These are phyloP conservation scores for Sporisorium iseilematis-ciliati DNA, from an alignment of 1,284 basidiomycete species.

Conservation along the genomic window DNA sequence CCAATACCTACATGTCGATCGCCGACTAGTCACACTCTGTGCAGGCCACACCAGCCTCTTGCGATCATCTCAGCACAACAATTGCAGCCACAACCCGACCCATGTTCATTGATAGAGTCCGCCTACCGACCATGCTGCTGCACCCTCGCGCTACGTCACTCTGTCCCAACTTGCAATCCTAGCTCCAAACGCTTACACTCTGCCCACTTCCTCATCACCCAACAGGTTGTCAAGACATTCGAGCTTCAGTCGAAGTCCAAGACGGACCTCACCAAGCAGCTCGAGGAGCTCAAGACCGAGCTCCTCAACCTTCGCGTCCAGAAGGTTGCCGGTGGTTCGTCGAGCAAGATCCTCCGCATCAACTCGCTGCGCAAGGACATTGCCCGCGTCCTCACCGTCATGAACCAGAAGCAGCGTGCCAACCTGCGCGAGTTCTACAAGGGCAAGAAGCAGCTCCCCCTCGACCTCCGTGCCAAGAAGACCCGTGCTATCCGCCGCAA, in stretches of 20 bases:
- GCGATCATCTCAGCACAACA: background rate
- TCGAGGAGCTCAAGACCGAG: constrained; percentile 94
- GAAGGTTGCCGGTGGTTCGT: constrained; percentile 96
- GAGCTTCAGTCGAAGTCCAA: constrained; percentile 99
- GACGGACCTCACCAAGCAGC: constrained; percentile 95
- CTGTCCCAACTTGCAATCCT: background rate
- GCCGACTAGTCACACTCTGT: background rate
- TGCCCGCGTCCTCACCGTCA: constrained; percentile 97
- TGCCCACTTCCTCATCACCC: background rate
- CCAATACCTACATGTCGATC: background rate
- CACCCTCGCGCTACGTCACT: background rate
- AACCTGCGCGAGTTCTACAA: constrained; percentile 99
- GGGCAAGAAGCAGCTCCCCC: constrained; percentile 94
- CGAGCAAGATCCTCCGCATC: constrained; percentile 86
- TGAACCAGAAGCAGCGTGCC: constrained; percentile 97
- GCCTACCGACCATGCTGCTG: constrained; percentile 4
- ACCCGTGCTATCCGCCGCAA: constrained; percentile 97
- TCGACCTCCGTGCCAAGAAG: constrained; percentile 98
- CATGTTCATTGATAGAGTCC: background rate
- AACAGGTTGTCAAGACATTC: constrained; percentile 84
- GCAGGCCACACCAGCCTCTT: background rate
- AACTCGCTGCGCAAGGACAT: constrained; percentile 98
- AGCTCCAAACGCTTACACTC: constrained; percentile 3
- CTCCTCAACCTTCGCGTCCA: constrained; percentile 90
- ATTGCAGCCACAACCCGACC: too few species aligned